A percentile compares a stretch with the other conserved stretches of the same genome.
phyloP scores from a whole-genome alignment of 192 early-diverging fungal species.

The Cladochytrium replicatum region DNA sequence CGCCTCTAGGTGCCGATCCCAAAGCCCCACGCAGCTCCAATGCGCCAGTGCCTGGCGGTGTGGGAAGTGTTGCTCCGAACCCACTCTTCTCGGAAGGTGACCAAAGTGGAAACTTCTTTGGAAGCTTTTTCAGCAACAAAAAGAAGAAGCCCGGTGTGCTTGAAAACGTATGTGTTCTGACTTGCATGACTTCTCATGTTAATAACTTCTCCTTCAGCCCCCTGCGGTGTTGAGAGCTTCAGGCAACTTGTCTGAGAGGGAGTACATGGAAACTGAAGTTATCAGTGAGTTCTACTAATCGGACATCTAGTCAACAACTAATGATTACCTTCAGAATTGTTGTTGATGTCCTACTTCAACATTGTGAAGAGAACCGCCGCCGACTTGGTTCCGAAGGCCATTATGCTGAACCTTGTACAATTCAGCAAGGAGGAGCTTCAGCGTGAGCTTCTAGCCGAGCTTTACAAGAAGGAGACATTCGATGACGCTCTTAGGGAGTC shows the following conservation, averaged over 20 bases:
- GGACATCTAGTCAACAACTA: neutral
- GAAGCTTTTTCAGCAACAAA: conserved; percentile 78
- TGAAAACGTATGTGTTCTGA: conserved; percentile 32
- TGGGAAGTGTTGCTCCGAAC: conserved; percentile 28
- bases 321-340: conserved; percentile 50
- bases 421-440: conserved; percentile 89
- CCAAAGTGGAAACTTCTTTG: conserved; percentile 75
- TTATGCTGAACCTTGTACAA: conserved; percentile 95
- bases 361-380: conserved; percentile 97
- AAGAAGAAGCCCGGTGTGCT: conserved; percentile 66
- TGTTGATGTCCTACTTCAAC: conserved; percentile 95
- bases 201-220: conserved; percentile 40
- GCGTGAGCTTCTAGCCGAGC: conserved; percentile 85
- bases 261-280: conserved; percentile 96
- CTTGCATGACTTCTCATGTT: neutral
- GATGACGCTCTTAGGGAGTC: conserved; percentile 94
- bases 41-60: conserved; percentile 16
- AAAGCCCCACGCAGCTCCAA: conserved; percentile 10
- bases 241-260: conserved; percentile 92
- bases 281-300: conserved; percentile 65
- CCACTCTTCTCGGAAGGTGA: conserved; percentile 51
- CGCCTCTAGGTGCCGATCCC: conserved; percentile 19
- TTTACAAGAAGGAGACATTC: conserved; percentile 92
- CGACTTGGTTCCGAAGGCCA: conserved; percentile 96
- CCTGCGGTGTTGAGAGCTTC: conserved; percentile 86